Evolutionary conservation across 495 filamentous ascomycete species (phyloP), one percentile per base, ranked within the genome.

Genomic region (Penicillium robsamsonii): DNA sequence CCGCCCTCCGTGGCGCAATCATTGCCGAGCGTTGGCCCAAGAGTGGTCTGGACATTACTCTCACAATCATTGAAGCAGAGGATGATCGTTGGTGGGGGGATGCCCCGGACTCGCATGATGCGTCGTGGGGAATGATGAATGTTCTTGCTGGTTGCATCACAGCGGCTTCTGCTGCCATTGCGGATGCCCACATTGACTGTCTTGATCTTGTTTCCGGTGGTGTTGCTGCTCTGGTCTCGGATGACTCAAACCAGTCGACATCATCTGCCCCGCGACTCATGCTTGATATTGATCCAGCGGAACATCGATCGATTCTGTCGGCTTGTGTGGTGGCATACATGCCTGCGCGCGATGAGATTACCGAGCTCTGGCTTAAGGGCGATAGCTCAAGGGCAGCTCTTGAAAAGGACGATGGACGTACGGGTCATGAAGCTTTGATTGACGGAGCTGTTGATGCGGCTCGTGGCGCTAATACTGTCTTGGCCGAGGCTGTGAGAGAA

Each of bases 1-100:
- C 90, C 8, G 94, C 95, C 46, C 78, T 98, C 25, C 78, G 89
- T 27, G 92, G 95, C 4, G 87, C 90, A 3, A 87, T 97, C 46
- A 92, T 97, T 59, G 91, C 90, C 12, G 90, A 94, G 62, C 80
- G 92, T 31, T 98, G 94, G 91, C 94, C 94, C 17, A 98, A 98
- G 79, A 96, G 90, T 67, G 92, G 91, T 17, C 84, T 96, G 12
- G 94, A 98, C 59, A 85, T 97, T 30, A 86, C 95, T 8, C 81
- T 98, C 50, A 97, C 92, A 0, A 84, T 98, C 40, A 75, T 98
- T 13, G 94, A 98, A 74, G 95, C 90, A 6, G 94, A 97, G 59
- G 86, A 84, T 56, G 87, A 88, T 51, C 81, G 83, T 50, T 82
- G 80, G 78, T 81, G 80, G 80, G 78, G 80, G 22, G 75, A 83